These are phyloP conservation scores for Euphorbia celastroides DNA, from an alignment of 441 rosid genomes.

Conservation along the genomic window DNA sequence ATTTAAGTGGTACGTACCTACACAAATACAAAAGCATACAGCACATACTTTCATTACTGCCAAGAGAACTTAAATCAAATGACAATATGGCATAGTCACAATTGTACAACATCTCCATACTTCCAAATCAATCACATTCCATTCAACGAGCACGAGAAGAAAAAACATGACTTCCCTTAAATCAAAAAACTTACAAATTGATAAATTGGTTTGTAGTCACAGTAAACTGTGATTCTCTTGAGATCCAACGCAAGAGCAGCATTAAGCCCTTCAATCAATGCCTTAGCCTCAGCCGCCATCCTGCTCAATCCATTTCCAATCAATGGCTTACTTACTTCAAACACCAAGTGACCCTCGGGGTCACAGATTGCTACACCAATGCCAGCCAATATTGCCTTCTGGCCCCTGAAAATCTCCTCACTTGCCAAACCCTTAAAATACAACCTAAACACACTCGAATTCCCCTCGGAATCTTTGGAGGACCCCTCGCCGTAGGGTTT, in stretches of 20 bases:
- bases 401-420: constrained; percentile 30
- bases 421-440: constrained; percentile 69
- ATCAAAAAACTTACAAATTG: constrained; percentile 44
- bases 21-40: not conserved
- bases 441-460: constrained; percentile 29
- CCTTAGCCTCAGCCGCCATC: constrained; percentile 44
- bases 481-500: constrained; percentile 39
- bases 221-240: constrained; percentile 34
- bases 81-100: not conserved
- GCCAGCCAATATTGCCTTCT: constrained; percentile 34
- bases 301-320: constrained; percentile 32
- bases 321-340: constrained; percentile 52
- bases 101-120: not conserved
- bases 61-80: not conserved
- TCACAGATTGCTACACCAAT: constrained; percentile 76
- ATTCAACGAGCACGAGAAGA: not conserved
- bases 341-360: constrained; percentile 35
- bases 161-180: not conserved
- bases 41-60: not conserved
- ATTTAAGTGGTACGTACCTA: not conserved
- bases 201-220: constrained; percentile 44
- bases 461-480: not conserved
- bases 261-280: constrained; percentile 61
- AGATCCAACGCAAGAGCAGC: constrained; percentile 51
- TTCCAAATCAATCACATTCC: not conserved